Evolutionary conservation across 106 monocot genomes (phyloP), one percentile per base, ranked within the genome.

Genomic region (Phalaenopsis equestris): DNA sequence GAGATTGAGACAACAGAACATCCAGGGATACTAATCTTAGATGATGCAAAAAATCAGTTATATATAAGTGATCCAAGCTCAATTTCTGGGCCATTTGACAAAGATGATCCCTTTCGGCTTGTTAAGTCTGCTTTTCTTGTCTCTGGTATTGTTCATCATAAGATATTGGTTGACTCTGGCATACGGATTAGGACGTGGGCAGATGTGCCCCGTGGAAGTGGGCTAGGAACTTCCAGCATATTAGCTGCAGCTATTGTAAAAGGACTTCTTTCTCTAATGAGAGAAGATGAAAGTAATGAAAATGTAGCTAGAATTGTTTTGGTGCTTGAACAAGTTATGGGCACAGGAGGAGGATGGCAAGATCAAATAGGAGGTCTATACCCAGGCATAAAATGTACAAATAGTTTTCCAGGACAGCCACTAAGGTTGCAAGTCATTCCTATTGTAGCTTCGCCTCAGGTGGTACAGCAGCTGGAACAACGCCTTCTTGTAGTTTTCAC

Each of bases 331-430:
- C 98, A 98, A 79, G 68, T 98, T 36, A 98, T 98, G 98, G 98
- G 98, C 55, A 94, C 98, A 70, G 98, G 98, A 77, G 98, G 98
- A 80, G 98, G 98, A 70, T 98, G 98, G 98, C 98, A 98, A 83
- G 98, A 98, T 86, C 98, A 98, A 89, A 91, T 98, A 79, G 98
- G 98, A 74, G 98, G 94, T 1, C 79, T 98, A 39, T 98, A 94
- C 76, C 87, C 92, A 72, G 98, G 98, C 11, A 92, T 98, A 56
- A 98, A 98, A 77, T 98, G 92, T 74, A 90, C 90, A 15, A 83
- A 88, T 23, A 94, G 98, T 81, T 93, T 90, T 80, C 98, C 98
- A 52, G 94, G 88, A 61, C 83, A 90, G 73, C 94, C 90, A 55
- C 67, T 98, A 67, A 78, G 80, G 43, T 85, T 99, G 83, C 94